Evolutionary conservation across 2,329 filamentous ascomycete genomes (phyloP).

Genomic region (Neonectria punicea): DNA sequence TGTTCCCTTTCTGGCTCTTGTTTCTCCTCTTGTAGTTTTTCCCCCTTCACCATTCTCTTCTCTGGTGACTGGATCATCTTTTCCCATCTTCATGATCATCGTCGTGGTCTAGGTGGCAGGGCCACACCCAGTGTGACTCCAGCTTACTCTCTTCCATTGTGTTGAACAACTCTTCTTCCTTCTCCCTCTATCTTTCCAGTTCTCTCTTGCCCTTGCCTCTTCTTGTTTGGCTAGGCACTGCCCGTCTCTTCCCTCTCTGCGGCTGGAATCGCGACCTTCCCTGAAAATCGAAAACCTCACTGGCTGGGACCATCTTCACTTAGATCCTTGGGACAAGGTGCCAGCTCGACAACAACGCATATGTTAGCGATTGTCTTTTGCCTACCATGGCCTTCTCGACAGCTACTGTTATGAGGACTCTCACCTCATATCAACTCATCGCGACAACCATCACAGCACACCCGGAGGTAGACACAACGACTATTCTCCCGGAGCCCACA

Average conservation of each 20-base stretch:
- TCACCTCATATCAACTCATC: constrained; percentile 19
- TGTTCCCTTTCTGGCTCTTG: constrained; percentile 19
- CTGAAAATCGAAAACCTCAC: constrained; percentile 51
- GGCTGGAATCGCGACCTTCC: constrained; percentile 51
- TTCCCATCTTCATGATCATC: constrained; percentile 40
- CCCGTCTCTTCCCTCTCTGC: constrained; percentile 27
- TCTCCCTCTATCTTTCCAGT: background rate
- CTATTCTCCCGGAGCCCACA: background rate
- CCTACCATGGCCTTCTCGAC: constrained; percentile 24
- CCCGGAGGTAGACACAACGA: constrained; percentile 2
- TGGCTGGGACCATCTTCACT: constrained; percentile 60
- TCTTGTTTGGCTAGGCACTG: constrained; percentile 25
- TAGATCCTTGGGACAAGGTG: constrained; percentile 54
- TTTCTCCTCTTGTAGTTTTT: constrained; percentile 4
- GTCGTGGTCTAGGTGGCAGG: constrained; percentile 39
- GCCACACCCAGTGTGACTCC: constrained; percentile 35
- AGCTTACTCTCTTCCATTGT: constrained; percentile 23
- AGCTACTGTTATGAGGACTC: constrained; percentile 25
- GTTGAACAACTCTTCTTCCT: constrained; percentile 17
- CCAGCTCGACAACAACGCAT: background rate
- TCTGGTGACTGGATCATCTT: constrained; percentile 39
- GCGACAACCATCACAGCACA: constrained; percentile 15
- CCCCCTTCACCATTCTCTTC: constrained; percentile 10
- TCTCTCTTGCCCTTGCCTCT: background rate
- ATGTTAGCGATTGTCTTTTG: constrained; percentile 10